These are phyloP conservation scores for Amanita molliuscula DNA, from an alignment of 768 basidiomycete species.

Conservation along the genomic window DNA sequence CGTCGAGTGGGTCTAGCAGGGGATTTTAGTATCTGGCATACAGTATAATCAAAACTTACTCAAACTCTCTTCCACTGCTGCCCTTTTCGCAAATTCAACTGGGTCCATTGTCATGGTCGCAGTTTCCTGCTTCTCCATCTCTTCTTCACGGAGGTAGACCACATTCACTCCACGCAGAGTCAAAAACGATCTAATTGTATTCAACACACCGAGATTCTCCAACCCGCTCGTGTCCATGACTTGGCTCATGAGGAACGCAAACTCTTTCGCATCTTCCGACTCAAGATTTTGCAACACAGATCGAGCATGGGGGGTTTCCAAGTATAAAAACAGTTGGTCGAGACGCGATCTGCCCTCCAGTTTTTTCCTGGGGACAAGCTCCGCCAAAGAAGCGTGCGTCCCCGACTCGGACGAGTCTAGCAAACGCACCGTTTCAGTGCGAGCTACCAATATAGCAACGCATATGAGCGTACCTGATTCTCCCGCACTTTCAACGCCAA, in stretches of 20 bases:
- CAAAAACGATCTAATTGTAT: constrained; percentile 1
- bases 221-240: not conserved
- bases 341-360: not conserved
- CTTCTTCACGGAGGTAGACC: not conserved
- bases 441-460: not conserved
- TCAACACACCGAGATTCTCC: constrained; percentile 1
- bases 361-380: not conserved
- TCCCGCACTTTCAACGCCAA: not conserved
- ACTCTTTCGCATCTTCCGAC: not conserved
- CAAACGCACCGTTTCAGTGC: not conserved
- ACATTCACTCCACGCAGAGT: not conserved
- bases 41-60: not conserved
- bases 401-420: not conserved
- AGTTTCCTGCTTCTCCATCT: not conserved
- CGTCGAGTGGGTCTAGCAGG: not conserved
- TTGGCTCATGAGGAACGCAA: not conserved
- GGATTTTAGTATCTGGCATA: not conserved
- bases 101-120: not conserved
- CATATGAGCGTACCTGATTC: not conserved
- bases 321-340: not conserved
- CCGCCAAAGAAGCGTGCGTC: not conserved
- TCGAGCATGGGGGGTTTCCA: not conserved
- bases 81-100: constrained; percentile 1
- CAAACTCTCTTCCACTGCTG: constrained; percentile 1
- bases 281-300: not conserved